Conservation (phyloP, 192 early-diverging fungal species). For the Coemansia reversa region DNA sequence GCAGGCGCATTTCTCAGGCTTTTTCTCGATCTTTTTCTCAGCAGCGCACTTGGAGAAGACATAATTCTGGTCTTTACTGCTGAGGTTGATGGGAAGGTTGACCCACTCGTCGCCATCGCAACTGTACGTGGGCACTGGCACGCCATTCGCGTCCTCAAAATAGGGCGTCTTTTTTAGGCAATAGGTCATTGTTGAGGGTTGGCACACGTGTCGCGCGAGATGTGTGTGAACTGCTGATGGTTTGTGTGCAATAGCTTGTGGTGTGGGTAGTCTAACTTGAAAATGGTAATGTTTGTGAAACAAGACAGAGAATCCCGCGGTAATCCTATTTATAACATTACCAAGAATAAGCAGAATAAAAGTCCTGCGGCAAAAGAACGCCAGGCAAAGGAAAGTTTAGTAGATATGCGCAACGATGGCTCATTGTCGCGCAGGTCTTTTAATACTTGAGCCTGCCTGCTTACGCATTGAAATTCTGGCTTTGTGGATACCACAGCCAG, state of each 20-base stretch:
- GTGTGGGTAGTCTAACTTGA: neutral
- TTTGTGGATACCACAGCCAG: neutral
- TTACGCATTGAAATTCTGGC: constrained; percentile 5
- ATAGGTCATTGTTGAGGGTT: constrained; percentile 38
- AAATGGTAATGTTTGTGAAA: constrained; percentile 4
- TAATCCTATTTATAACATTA: constrained; percentile 10
- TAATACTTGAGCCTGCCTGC: constrained; percentile 3
- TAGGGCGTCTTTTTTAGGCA: constrained; percentile 51
- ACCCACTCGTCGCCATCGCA: constrained; percentile 54
- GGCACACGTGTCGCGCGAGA: neutral
- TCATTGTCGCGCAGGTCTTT: constrained; percentile 9
- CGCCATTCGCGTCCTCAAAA: constrained; percentile 31
- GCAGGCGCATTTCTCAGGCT: constrained; percentile 27
- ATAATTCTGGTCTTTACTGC: constrained; percentile 48
- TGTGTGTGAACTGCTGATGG: constrained; percentile 2
- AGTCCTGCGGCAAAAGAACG: neutral
- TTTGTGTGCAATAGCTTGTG: constrained; percentile 8
- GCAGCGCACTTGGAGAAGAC: constrained; percentile 42
- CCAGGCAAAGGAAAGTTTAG: constrained; percentile 6
- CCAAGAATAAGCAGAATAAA: neutral
- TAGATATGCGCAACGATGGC: constrained; percentile 16
- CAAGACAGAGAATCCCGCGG: constrained; percentile 6
- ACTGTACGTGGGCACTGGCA: constrained; percentile 49
- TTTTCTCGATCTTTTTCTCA: constrained; percentile 27
- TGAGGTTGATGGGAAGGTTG: constrained; percentile 52